A percentile compares a stretch with the other conserved stretches of the same genome.
Evolutionary conservation across 768 basidiomycete genomes (phyloP).

Genomic region (Collybia nuda): DNA sequence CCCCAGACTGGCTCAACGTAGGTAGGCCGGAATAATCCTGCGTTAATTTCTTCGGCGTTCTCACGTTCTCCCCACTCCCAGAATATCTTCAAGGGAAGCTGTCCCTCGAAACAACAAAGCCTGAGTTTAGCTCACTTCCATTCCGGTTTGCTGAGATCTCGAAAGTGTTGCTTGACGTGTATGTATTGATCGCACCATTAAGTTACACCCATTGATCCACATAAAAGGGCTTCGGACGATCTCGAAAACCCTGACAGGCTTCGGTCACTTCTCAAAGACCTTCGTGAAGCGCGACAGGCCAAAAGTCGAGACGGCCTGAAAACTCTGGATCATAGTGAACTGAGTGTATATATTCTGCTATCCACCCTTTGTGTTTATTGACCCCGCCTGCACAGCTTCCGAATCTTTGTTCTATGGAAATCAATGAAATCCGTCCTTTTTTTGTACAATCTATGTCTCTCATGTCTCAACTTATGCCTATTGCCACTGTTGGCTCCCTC

Average conservation of each 20-base stretch:
- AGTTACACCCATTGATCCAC: not conserved
- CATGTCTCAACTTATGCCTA: slow-evolving; percentile 54
- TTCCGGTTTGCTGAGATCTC: slow-evolving; percentile 89
- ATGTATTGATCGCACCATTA: slow-evolving; percentile 25
- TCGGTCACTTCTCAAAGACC: slow-evolving; percentile 83
- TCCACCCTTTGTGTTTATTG: not conserved
- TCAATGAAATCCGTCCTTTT: slow-evolving; percentile 91
- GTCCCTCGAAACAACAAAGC: slow-evolving; percentile 68
- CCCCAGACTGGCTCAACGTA: slow-evolving; percentile 86
- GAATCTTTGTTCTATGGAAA: slow-evolving; percentile 86
- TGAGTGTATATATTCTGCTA: slow-evolving; percentile 54
- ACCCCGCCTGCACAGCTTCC: slow-evolving; percentile 55
- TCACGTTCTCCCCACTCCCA: slow-evolving; percentile 24
- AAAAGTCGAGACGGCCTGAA: slow-evolving; percentile 87
- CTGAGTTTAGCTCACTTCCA: slow-evolving; percentile 77
- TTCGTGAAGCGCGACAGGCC: slow-evolving; percentile 94
- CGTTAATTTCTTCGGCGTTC: not conserved
- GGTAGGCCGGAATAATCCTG: slow-evolving; percentile 50
- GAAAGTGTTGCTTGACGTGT: slow-evolving; percentile 94
- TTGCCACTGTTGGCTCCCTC: slow-evolving; percentile 14
- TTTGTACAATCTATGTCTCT: slow-evolving; percentile 82
- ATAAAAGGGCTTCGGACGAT: slow-evolving; percentile 85
- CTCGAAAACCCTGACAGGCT: slow-evolving; percentile 82
- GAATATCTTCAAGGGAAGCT: slow-evolving; percentile 81
- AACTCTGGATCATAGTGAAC: slow-evolving; percentile 77